Conservation (phyloP, 169 alveolate genomes). For the Cryptosporidium ryanae region DNA sequence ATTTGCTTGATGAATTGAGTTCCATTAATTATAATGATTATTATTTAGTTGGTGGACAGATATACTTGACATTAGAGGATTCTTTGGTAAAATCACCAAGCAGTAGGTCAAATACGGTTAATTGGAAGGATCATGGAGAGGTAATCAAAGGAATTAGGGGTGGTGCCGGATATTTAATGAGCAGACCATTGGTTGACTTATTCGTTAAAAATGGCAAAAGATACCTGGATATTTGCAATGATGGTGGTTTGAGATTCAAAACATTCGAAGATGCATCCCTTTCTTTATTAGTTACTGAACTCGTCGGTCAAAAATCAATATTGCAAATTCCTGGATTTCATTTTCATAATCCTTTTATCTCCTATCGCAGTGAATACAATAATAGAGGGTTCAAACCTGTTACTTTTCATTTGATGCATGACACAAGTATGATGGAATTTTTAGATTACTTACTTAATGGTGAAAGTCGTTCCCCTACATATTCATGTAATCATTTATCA, state of each 20-base stretch:
- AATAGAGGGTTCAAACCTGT: conserved; percentile 59
- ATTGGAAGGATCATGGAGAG: conserved; percentile 66
- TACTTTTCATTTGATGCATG: conserved; percentile 73
- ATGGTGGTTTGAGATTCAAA: conserved; percentile 64
- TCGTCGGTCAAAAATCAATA: conserved; percentile 63
- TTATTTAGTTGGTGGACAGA: conserved; percentile 60
- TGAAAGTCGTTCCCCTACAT: conserved; percentile 28
- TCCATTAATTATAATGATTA: conserved; percentile 14
- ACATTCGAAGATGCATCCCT: conserved; percentile 65
- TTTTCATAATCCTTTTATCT: conserved; percentile 57
- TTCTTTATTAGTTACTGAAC: conserved; percentile 57
- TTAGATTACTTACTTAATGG: conserved; percentile 60
- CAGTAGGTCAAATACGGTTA: conserved; percentile 43
- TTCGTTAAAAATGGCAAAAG: conserved; percentile 67
- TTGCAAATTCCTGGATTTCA: conserved; percentile 67
- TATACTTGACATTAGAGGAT: conserved; percentile 63
- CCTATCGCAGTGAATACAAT: conserved; percentile 38
- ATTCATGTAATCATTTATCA: conserved; percentile 53
- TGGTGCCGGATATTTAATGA: conserved; percentile 73
- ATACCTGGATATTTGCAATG: conserved; percentile 53
- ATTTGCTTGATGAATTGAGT: conserved; percentile 50
- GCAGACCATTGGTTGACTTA: conserved; percentile 36
- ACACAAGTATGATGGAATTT: conserved; percentile 62
- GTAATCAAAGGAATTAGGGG: conserved; percentile 72
- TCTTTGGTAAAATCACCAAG: conserved; percentile 7